Percentiles rank a stretch among this genome's conserved stretches.
Evolutionary conservation across 2,329 filamentous ascomycete species (phyloP).

Genomic region (Achaetomium macrosporum): DNA sequence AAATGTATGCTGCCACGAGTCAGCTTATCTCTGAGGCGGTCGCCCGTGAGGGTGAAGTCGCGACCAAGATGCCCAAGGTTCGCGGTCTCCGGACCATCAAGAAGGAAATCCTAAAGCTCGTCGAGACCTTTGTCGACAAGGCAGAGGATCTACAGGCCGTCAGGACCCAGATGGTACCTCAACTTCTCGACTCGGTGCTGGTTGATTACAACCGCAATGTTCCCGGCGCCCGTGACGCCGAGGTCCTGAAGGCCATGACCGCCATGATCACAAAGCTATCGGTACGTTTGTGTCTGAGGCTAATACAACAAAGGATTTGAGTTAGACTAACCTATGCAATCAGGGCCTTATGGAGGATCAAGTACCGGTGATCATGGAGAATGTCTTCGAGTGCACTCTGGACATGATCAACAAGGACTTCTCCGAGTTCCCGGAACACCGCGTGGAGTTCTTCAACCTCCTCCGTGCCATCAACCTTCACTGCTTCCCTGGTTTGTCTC

Average conservation of each 20-base stretch:
- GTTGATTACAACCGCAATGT: conserved; percentile 98
- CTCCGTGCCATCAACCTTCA: conserved; percentile 93
- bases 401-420: conserved; percentile 99
- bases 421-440: conserved; percentile 96
- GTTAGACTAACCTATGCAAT: conserved; percentile 4
- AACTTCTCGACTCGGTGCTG: conserved; percentile 86
- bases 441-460: conserved; percentile 99
- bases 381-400: conserved; percentile 95
- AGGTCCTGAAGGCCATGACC: conserved; percentile 96
- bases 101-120: conserved; percentile 97
- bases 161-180: conserved; percentile 89
- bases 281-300: conserved; percentile 53
- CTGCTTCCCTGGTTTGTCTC: conserved; percentile 71
- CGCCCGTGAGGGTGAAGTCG: conserved; percentile 81
- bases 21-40: conserved; percentile 92
- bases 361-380: conserved; percentile 95
- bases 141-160: conserved; percentile 94
- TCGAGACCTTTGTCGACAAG: conserved; percentile 97
- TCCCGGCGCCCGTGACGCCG: conserved; percentile 87
- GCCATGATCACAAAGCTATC: conserved; percentile 95
- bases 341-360: conserved; percentile 96
- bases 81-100: conserved; percentile 95
- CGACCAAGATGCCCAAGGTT: conserved; percentile 95
- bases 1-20: conserved; percentile 98
- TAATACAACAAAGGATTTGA: not conserved